These are phyloP conservation scores for Penicillium sp. DNA, from an alignment of 2,329 filamentous ascomycete species.

Conservation along the genomic window DNA sequence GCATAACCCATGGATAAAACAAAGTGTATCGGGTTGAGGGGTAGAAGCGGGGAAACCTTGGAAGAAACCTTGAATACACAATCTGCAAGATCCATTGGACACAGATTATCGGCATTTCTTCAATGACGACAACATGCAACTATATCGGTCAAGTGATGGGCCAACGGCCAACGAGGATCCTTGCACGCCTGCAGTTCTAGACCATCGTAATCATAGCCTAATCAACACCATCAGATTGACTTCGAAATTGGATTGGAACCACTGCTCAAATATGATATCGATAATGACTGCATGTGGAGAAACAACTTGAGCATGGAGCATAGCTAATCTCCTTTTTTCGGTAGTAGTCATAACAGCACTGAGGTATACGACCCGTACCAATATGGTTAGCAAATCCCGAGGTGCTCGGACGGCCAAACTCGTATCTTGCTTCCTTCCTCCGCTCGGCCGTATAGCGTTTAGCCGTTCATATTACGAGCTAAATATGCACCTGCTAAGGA, in stretches of 20 bases:
- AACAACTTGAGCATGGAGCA: neutral
- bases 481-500: neutral
- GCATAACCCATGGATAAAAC: neutral
- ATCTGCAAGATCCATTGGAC: constrained; percentile 2
- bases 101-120: neutral
- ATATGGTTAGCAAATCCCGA: neutral
- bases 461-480: neutral
- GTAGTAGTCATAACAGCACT: neutral
- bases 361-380: neutral
- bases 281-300: neutral
- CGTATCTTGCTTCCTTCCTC: neutral
- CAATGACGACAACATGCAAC: constrained; percentile 2
- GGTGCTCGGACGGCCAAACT: constrained; percentile 6
- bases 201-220: neutral
- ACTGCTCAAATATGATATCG: neutral
- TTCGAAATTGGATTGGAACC: neutral
- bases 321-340: neutral
- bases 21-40: constrained; percentile 2
- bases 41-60: neutral
- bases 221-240: neutral
- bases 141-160: neutral
- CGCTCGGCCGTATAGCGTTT: neutral
- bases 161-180: constrained; percentile 1
- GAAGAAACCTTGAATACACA: neutral
- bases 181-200: neutral